Conservation (phyloP, 805 yeast genomes). For the Priceomyces fermenticarens region DNA sequence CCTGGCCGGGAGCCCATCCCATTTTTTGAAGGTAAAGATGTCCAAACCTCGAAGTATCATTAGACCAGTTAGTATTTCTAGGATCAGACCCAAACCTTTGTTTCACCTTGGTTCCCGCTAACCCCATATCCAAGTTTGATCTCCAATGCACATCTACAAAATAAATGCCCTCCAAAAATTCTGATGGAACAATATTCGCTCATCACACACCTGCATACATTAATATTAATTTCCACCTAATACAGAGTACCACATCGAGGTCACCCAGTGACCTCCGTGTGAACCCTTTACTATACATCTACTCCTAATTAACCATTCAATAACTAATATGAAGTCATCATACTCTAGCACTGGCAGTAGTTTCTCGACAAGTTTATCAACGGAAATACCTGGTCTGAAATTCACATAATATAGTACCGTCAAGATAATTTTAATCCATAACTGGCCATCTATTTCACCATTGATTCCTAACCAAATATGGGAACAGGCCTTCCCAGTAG, state of each 20-base stretch:
- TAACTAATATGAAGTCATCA: constrained; percentile 25
- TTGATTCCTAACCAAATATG: constrained; percentile 68
- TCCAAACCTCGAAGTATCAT: constrained; percentile 79
- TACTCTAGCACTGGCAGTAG: constrained; percentile 27
- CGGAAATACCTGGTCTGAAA: constrained; percentile 36
- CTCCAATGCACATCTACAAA: neutral
- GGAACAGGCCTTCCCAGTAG: constrained; percentile 60
- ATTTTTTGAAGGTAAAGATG: constrained; percentile 75
- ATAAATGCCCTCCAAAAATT: neutral
- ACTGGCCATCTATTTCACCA: constrained; percentile 53
- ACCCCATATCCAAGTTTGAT: constrained; percentile 53
- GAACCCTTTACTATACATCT: constrained; percentile 31
- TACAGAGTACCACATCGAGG: constrained; percentile 44
- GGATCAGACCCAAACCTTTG: constrained; percentile 92
- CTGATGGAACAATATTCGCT: neutral
- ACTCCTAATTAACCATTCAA: constrained; percentile 41
- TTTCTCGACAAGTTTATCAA: constrained; percentile 17
- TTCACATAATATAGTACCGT: constrained; percentile 38
- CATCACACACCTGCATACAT: constrained; percentile 1
- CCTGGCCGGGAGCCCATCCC: constrained; percentile 94
- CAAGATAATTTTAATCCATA: constrained; percentile 61
- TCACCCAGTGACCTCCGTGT: constrained; percentile 41
- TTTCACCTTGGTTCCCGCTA: constrained; percentile 75
- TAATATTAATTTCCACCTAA: constrained; percentile 22
- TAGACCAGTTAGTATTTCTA: constrained; percentile 91